Percentiles rank a stretch among this genome's conserved stretches.
phyloP scores from a whole-genome alignment of 495 filamentous ascomycete genomes.

The Sporormia fimetaria region DNA sequence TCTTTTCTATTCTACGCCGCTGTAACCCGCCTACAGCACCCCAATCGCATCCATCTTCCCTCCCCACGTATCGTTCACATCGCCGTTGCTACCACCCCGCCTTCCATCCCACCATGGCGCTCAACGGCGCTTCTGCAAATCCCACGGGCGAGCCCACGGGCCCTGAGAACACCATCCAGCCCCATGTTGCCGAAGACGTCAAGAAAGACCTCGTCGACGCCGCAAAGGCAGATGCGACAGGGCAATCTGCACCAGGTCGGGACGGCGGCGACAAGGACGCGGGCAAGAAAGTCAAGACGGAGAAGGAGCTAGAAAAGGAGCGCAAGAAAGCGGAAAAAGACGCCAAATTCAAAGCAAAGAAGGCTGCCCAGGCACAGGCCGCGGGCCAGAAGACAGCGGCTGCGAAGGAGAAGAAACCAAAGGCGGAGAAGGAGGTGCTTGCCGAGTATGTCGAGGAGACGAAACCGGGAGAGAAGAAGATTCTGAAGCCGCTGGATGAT shows the following conservation, averaged over 20 bases:
- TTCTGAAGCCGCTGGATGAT: slow-evolving; percentile 34
- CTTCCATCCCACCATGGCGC: slow-evolving; percentile 19
- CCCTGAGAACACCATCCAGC: slow-evolving; percentile 22
- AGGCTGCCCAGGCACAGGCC: slow-evolving; percentile 38
- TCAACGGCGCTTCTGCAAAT: slow-evolving; percentile 27
- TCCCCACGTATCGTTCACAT: not conserved
- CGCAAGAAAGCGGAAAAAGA: slow-evolving; percentile 49
- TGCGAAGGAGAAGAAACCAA: slow-evolving; percentile 42
- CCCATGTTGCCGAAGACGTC: slow-evolving; percentile 15
- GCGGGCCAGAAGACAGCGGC: slow-evolving; percentile 31
- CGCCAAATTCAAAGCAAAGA: slow-evolving; percentile 49
- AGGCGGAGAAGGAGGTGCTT: slow-evolving; percentile 27
- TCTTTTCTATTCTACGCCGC: too few species aligned
- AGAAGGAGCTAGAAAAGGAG: slow-evolving; percentile 43
- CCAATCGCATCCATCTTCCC: not conserved
- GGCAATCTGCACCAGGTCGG: slow-evolving; percentile 30
- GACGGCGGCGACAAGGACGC: slow-evolving; percentile 32
- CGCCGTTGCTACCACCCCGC: not conserved
- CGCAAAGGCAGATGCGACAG: slow-evolving; percentile 30
- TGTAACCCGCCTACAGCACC: not conserved
- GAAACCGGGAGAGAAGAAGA: slow-evolving; percentile 34
- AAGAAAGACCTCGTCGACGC: slow-evolving; percentile 26
- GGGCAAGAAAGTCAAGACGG: slow-evolving; percentile 34
- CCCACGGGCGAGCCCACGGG: slow-evolving; percentile 27
- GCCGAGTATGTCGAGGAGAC: slow-evolving; percentile 34